Evolutionary conservation across 1,284 basidiomycete genomes (phyloP), one percentile per base, ranked within the genome.

Genomic region (Rhodotorula sp.): DNA sequence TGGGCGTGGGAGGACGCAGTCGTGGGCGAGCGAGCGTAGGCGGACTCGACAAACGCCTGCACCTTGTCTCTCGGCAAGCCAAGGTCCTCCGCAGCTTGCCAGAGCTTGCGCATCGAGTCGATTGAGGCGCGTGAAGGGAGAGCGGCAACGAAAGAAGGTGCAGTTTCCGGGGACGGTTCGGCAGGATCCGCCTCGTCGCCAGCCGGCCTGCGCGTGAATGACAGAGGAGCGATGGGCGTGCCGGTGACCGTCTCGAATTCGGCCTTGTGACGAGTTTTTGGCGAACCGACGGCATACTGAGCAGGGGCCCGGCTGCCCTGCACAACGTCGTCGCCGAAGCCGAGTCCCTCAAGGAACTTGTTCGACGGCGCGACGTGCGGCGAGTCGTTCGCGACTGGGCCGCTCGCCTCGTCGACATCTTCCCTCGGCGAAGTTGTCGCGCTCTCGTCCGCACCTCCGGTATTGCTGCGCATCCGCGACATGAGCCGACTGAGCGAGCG

Each of bases 1-100:
- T 58, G 64, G 7, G 51, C 51, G 48, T 58, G 60, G 22, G 63
- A 65, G 15, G 60, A 57, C 13, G 52, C 40, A 9, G 65, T 61
- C 24, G 70, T 71, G 24, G 67, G 67, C 0, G 70, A 69, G 2
- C 64, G 52, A 2, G 59, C 59, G 55, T 73, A 73, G 11, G 71
- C 66, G 13, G 63, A 64, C 57, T 68, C 63, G 64, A 73, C 71
- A 24, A 73, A 66, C 40, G 66, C 69, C 26, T 66, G 62, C 11
- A 68, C 68, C 59, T 70, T 66, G 51, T 70, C 68, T 1, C 59
- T 65, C 4, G 66, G 61, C 5, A 73, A 58, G 8, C 71, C 71
- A 10, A 73, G 66, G 31, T 66, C 71, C 22, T 73, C 71, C 6
- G 71, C 71, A 24, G 69, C 71, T 18, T 66, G 63, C 37, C 71